A percentile compares a stretch with the other conserved stretches of the same genome.
phyloP scores from a whole-genome alignment of 139 green algal genomes.

The Trebouxia sp. region DNA sequence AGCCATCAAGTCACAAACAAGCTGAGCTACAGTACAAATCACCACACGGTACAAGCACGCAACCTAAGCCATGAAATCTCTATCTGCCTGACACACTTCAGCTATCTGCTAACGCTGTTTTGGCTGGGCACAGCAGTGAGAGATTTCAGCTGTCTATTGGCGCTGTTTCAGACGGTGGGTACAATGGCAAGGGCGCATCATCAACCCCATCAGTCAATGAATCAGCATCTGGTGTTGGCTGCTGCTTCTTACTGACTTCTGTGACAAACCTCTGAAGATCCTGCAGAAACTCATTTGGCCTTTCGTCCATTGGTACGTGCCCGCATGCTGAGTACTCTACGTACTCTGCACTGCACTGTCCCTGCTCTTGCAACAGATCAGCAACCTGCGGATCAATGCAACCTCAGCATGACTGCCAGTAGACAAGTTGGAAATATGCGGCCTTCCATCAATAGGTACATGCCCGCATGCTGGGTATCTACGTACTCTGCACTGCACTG shows the following conservation, averaged over 20 bases:
- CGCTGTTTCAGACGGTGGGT: slow-evolving; percentile 3
- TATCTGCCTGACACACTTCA: too few relatives aligned
- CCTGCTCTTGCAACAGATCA: background rate
- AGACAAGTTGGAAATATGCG: background rate
- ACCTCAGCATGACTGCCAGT: background rate
- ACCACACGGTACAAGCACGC: too few relatives aligned
- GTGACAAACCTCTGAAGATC: background rate
- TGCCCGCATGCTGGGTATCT: too few relatives aligned
- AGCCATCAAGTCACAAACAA: too few relatives aligned
- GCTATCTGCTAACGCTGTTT: too few relatives aligned
- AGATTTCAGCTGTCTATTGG: too few relatives aligned
- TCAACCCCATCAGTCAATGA: background rate
- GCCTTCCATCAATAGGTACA: too few relatives aligned
- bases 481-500: too few relatives aligned
- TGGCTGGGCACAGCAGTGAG: too few relatives aligned
- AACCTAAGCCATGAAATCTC: too few relatives aligned
- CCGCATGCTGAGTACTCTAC: slow-evolving; percentile 8
- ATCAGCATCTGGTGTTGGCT: background rate
- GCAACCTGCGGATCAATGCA: too few relatives aligned
- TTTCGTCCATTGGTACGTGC: slow-evolving; percentile 27
- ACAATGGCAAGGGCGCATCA: slow-evolving; percentile 14
- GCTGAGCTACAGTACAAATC: too few relatives aligned
- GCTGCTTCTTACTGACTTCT: background rate
- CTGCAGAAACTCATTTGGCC: background rate
- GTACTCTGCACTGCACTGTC: background rate